A percentile compares a stretch with the other conserved stretches of the same genome.
phyloP scores from a whole-genome alignment of 345 rosid genomes.

The Bruguiera sexangula region DNA sequence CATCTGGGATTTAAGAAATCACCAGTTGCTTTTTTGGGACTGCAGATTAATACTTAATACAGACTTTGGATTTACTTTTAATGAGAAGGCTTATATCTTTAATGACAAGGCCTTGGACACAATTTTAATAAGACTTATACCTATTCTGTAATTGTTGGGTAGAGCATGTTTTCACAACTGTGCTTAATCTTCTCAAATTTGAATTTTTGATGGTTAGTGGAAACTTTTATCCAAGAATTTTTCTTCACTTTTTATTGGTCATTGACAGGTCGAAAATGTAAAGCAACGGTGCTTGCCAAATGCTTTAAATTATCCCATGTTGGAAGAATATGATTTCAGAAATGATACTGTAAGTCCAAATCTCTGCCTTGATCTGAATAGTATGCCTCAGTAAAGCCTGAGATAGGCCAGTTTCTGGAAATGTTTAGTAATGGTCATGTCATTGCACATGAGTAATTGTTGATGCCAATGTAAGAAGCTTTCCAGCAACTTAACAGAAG shows the following conservation, averaged over 20 bases:
- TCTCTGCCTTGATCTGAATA: not conserved
- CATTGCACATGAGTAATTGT: not conserved
- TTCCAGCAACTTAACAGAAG: not conserved
- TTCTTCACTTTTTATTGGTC: not conserved
- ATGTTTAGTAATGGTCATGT: not conserved
- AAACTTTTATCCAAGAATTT: not conserved
- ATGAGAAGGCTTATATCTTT: no score
- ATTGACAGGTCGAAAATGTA: slow-evolving; percentile 82
- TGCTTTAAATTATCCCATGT: slow-evolving; percentile 95
- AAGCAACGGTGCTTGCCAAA: slow-evolving; percentile 98
- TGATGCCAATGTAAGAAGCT: not conserved
- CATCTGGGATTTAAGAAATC: no score
- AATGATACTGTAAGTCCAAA: slow-evolving; percentile 69
- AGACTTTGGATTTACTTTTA: no score
- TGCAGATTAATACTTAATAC: no score
- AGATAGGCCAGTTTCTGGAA: not conserved
- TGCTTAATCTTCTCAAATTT: not conserved
- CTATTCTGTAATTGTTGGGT: no score
- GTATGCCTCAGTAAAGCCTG: not conserved
- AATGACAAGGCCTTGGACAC: no score
- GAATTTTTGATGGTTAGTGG: not conserved
- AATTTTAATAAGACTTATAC: no score
- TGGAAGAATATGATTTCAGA: slow-evolving; percentile 96
- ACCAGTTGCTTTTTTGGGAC: no score
- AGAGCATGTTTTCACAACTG: not conserved